phyloP scores from a whole-genome alignment of 345 rosid genomes.

The Eucalyptus albens region DNA sequence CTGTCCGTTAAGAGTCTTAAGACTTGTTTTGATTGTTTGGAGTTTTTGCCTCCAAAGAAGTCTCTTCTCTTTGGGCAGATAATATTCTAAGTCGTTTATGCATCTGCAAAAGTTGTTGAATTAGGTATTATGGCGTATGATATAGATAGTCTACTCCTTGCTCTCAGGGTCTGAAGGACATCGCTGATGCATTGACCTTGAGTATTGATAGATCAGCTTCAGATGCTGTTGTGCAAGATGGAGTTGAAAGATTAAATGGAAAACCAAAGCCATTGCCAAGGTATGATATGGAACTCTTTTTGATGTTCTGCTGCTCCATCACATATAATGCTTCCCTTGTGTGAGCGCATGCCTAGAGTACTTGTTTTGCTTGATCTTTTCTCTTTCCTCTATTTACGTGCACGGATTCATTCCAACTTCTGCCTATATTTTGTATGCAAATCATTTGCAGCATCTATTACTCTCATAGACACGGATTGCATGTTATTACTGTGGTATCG shows the following conservation, averaged over 20 bases:
- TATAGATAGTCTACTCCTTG: not conserved
- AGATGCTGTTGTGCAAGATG: slow-evolving; percentile 4
- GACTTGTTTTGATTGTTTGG: not conserved
- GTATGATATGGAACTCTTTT: slow-evolving; percentile 3
- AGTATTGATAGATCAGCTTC: slow-evolving; percentile 1
- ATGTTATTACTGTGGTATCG: not conserved
- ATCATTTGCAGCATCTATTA: not conserved
- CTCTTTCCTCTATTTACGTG: not conserved
- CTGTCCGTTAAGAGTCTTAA: not conserved
- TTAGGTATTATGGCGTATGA: not conserved
- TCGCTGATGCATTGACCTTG: slow-evolving; percentile 13
- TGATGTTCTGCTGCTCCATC: not conserved
- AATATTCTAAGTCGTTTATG: not conserved
- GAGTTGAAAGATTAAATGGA: slow-evolving; percentile 4
- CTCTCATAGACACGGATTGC: not conserved
- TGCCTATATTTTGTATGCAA: not conserved
- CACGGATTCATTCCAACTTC: not conserved
- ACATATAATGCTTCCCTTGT: not conserved
- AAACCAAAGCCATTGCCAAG: slow-evolving; percentile 16
- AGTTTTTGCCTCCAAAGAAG: not conserved
- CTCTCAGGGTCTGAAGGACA: slow-evolving; percentile 47
- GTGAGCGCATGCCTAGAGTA: not conserved
- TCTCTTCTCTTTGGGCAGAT: not conserved
- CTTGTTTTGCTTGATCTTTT: not conserved
- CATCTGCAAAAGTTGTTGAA: not conserved